Evolutionary conservation across 2,329 filamentous ascomycete species (phyloP).

Genomic region (Paecilomyces sp.): DNA sequence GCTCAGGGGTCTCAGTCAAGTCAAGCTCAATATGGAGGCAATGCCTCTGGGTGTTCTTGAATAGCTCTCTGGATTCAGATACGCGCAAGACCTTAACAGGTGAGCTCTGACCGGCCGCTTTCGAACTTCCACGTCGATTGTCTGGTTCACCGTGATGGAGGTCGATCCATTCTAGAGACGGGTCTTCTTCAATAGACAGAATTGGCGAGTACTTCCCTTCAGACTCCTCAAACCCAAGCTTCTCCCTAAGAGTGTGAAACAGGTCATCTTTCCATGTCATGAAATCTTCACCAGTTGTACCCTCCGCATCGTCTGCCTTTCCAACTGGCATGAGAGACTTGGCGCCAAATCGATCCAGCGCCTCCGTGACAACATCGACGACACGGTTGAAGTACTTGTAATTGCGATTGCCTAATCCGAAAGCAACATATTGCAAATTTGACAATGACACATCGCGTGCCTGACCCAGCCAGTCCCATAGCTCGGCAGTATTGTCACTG

Average conservation of each 20-base stretch:
- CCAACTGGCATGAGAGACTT: slow-evolving; percentile 70
- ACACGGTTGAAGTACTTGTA: slow-evolving; percentile 97
- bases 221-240: slow-evolving; percentile 77
- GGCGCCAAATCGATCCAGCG: slow-evolving; percentile 67
- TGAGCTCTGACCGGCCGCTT: slow-evolving; percentile 59
- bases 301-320: slow-evolving; percentile 86
- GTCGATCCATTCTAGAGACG: slow-evolving; percentile 61
- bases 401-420: slow-evolving; percentile 91
- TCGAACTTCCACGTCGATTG: slow-evolving; percentile 68
- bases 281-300: slow-evolving; percentile 95
- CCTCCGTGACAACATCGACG: slow-evolving; percentile 76
- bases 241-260: slow-evolving; percentile 69
- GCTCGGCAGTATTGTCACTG: slow-evolving; percentile 90
- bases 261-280: slow-evolving; percentile 93
- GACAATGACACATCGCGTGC: slow-evolving; percentile 67
- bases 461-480: slow-evolving; percentile 75
- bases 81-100: slow-evolving; percentile 83
- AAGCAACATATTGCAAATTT: slow-evolving; percentile 68
- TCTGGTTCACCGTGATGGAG: slow-evolving; percentile 88
- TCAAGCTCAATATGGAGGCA: slow-evolving; percentile 88
- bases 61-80: slow-evolving; percentile 70
- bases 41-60: slow-evolving; percentile 71
- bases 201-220: slow-evolving; percentile 84
- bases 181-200: slow-evolving; percentile 66
- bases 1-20: slow-evolving; percentile 65